Evolutionary conservation across 2,329 filamentous ascomycete genomes (phyloP).

Genomic region (Didymella sp.): DNA sequence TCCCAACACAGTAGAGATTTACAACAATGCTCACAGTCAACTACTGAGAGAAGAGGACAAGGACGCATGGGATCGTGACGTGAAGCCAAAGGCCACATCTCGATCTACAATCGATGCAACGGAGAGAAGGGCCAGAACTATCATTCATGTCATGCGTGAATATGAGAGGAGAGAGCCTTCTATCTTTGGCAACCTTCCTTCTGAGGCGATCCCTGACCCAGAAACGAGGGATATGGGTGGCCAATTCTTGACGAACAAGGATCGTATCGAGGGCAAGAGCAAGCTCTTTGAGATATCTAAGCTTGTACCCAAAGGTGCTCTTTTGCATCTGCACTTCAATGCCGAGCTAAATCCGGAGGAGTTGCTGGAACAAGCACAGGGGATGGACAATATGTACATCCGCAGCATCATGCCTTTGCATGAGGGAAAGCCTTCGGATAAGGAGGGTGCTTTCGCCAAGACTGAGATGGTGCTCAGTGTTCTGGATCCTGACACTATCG

Average conservation of each 20-base stretch:
- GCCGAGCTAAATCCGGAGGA: conserved; percentile 69
- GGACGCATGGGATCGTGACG: conserved; percentile 48
- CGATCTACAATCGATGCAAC: conserved; percentile 14
- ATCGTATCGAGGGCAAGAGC: conserved; percentile 58
- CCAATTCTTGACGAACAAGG: conserved; percentile 55
- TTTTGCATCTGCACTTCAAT: conserved; percentile 81
- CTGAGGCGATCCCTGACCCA: conserved; percentile 51
- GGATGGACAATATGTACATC: conserved; percentile 70
- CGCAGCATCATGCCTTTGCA: conserved; percentile 65
- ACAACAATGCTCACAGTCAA: conserved; percentile 29
- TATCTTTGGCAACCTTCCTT: conserved; percentile 53
- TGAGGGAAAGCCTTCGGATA: conserved; percentile 32
- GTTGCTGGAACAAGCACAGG: conserved; percentile 62
- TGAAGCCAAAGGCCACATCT: conserved; percentile 17
- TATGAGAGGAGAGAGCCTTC: conserved; percentile 51
- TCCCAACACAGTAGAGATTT: conserved; percentile 12
- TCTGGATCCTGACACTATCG: conserved; percentile 37
- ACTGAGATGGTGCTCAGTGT: conserved; percentile 71
- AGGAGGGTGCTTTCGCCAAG: conserved; percentile 58
- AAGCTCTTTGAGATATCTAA: conserved; percentile 64
- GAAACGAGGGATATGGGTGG: conserved; percentile 56
- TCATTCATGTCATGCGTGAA: conserved; percentile 52
- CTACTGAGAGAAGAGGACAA: conserved; percentile 44
- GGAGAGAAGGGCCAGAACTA: conserved; percentile 44
- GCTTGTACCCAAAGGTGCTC: conserved; percentile 72